Evolutionary conservation across 805 yeast genomes (phyloP).

Genomic region (Monosporozyma solicola): DNA sequence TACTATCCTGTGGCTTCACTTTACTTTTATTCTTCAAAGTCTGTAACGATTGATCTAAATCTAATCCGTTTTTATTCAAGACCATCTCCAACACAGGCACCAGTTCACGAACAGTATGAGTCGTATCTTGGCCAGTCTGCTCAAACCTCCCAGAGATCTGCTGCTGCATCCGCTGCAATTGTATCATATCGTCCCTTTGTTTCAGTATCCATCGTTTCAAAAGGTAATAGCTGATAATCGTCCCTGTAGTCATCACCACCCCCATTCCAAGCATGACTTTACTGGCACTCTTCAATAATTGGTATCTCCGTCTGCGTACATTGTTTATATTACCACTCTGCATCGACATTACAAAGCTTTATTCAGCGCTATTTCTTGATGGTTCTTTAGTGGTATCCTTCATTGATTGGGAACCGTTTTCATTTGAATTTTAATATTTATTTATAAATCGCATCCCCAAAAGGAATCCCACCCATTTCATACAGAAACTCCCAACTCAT

Average conservation of each 20-base stretch:
- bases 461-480: not conserved
- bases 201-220: constrained; percentile 26
- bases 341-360: not conserved
- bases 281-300: constrained; percentile 20
- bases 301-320: constrained; percentile 2
- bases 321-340: not conserved
- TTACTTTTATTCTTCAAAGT: constrained; percentile 18
- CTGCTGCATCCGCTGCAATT: constrained; percentile 53
- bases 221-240: constrained; percentile 16
- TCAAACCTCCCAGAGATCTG: constrained; percentile 74
- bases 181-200: constrained; percentile 41
- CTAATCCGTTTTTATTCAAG: constrained; percentile 17
- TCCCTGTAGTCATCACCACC: constrained; percentile 23
- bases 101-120: constrained; percentile 72
- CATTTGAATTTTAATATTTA: not conserved
- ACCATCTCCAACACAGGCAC: constrained; percentile 59
- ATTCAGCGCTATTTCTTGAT: not conserved
- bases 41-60: constrained; percentile 21
- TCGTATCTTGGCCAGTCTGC: constrained; percentile 87
- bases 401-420: not conserved
- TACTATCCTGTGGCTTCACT: not conserved
- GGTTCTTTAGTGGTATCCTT: not conserved
- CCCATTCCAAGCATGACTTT: constrained; percentile 16
- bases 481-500: not conserved
- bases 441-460: not conserved